Evolutionary conservation across 495 filamentous ascomycete genomes (phyloP).

Genomic region (Talaromyces proteolyticus): DNA sequence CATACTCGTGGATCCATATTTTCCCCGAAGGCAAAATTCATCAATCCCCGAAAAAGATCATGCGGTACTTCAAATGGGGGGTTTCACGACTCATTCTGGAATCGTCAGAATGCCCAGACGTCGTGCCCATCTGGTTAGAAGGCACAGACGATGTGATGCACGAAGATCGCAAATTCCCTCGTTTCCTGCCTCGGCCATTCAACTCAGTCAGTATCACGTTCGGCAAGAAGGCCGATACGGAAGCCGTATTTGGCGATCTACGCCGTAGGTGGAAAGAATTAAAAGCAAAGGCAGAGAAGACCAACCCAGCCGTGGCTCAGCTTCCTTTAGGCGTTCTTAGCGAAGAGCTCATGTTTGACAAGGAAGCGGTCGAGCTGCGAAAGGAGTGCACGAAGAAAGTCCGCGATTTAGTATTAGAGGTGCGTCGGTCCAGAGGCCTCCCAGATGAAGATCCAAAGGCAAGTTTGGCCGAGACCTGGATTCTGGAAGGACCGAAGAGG

Average conservation of each 20-base stretch:
- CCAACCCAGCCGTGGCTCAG: slow-evolving; percentile 19
- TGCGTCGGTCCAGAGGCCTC: slow-evolving; percentile 62
- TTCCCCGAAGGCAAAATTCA: slow-evolving; percentile 95
- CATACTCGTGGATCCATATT: slow-evolving; percentile 82
- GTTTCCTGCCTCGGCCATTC: slow-evolving; percentile 70
- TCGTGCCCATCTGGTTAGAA: slow-evolving; percentile 92
- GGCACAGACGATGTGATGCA: slow-evolving; percentile 82
- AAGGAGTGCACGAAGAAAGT: slow-evolving; percentile 77
- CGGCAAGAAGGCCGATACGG: slow-evolving; percentile 42
- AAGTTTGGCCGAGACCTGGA: slow-evolving; percentile 59
- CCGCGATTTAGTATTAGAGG: slow-evolving; percentile 69
- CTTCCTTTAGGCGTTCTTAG: slow-evolving; percentile 55
- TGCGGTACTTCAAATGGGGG: slow-evolving; percentile 99
- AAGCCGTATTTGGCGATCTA: slow-evolving; percentile 56
- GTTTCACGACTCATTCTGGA: slow-evolving; percentile 85
- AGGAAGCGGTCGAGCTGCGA: slow-evolving; percentile 71
- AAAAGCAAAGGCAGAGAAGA: slow-evolving; percentile 37
- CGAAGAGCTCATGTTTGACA: slow-evolving; percentile 62
- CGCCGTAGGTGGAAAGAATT: slow-evolving; percentile 62
- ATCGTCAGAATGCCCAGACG: slow-evolving; percentile 69
- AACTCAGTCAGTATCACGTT: slow-evolving; percentile 72
- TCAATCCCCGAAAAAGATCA: slow-evolving; percentile 68
- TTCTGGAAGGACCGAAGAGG: slow-evolving; percentile 43
- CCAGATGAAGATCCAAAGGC: slow-evolving; percentile 74
- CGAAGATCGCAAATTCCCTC: slow-evolving; percentile 70